These are phyloP conservation scores for Lotmaria passim DNA, from an alignment of 208 protist genomes.

Conservation along the genomic window DNA sequence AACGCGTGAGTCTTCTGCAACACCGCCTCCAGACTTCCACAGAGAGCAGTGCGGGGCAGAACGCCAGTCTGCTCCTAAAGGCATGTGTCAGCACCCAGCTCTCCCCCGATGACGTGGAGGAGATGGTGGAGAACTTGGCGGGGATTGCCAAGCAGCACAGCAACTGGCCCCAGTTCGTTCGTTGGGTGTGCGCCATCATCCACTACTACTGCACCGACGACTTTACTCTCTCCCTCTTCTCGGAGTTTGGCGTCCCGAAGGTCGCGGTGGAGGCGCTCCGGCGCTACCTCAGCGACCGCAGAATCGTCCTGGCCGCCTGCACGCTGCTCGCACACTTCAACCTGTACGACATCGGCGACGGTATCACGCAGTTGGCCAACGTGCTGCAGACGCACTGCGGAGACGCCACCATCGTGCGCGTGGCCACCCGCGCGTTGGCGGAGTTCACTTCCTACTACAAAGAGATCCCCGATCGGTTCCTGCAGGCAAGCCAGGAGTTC, in stretches of 20 bases:
- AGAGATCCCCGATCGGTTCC: conserved; percentile 79
- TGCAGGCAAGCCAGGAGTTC: conserved; percentile 67
- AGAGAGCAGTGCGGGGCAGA: conserved; percentile 75
- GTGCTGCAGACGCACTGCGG: conserved; percentile 56
- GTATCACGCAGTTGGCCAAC: conserved; percentile 77
- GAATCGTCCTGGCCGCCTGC: conserved; percentile 62
- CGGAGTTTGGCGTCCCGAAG: conserved; percentile 78
- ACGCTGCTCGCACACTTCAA: conserved; percentile 88
- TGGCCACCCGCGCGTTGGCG: conserved; percentile 68
- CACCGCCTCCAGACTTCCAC: conserved; percentile 73
- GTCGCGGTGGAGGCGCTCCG: conserved; percentile 71
- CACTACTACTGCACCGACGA: conserved; percentile 93
- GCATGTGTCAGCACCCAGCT: conserved; percentile 67
- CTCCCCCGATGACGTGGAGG: conserved; percentile 76
- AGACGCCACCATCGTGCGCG: conserved; percentile 55
- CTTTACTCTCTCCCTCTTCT: conserved; percentile 85
- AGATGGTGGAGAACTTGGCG: conserved; percentile 73
- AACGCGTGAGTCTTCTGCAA: conserved; percentile 64
- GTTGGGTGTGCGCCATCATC: conserved; percentile 82
- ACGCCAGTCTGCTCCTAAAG: conserved; percentile 70
- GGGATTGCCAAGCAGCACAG: conserved; percentile 61
- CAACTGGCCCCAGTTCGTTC: conserved; percentile 74
- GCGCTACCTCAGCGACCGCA: conserved; percentile 53
- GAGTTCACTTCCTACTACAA: conserved; percentile 89
- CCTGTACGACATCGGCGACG: conserved; percentile 83